Evolutionary conservation across 345 rosid species (phyloP), one percentile per base, ranked within the genome.

Genomic region (Luvunga scandens): DNA sequence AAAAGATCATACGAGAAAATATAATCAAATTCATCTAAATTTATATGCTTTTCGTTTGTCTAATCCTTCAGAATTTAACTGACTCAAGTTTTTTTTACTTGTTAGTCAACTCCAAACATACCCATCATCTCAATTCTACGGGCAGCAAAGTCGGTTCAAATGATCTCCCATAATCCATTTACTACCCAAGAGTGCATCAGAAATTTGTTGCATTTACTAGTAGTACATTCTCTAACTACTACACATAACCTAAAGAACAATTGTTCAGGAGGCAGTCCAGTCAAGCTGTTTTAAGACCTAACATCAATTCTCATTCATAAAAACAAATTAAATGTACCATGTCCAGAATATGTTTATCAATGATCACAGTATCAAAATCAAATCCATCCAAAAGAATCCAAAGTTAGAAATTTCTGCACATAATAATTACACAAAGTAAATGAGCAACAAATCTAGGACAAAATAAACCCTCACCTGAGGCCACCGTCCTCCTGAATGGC

Each of bases 401-500:
- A 50, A n/a, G 12, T 57, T 21, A 12, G 18, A 61, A 65, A 69
- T 31, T 61, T 21, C 56, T n/a, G n/a, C 66, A 22, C 6, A 42
- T 39, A 6, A 71, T 62, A 56, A 68, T 48, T 12, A 39, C 25
- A 73, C 22, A 4, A 4, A 36, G 9, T 28, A 57, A n/a, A 56
- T 3, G 10, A 70, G 18, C 27, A 9, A 61, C 1, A 65, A 2
- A 57, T 24, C 7, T 33, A 30, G 57, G 28, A 45, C 42, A 6
- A n/a, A 24, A 70, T 42, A 66, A 79, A 85, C 50, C 50, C 87
- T 76, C 75, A 95, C 99, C 94, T 93, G 92, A 85, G 99, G 97
- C 98, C 99, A 95, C 18, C 98, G 86, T 63, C 91, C 91, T 66
- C 98, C 91, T 1, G 93, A 86, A 80, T 95, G 99, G 21, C 81